Evolutionary conservation across 371 early-diverging fungal genomes (phyloP).

Genomic region (Rhizopus delemar): DNA sequence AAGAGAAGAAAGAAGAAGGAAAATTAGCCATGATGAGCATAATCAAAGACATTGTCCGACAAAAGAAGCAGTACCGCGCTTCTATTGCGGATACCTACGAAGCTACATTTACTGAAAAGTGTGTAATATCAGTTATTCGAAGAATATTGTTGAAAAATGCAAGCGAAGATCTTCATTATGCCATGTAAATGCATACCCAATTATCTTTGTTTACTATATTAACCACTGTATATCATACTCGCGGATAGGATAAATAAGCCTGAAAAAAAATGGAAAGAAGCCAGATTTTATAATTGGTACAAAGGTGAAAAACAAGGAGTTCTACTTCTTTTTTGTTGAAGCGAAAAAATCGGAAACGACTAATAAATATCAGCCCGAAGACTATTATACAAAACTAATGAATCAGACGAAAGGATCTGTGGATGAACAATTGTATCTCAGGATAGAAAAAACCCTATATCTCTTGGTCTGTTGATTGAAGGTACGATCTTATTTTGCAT

Average conservation of each 20-base stretch:
- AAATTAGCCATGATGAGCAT: slow-evolving; percentile 19
- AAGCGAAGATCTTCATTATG: slow-evolving; percentile 13
- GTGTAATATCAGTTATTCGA: slow-evolving; percentile 13
- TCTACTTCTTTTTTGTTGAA: slow-evolving; percentile 15
- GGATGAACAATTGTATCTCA: slow-evolving; percentile 15
- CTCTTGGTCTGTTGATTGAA: slow-evolving; percentile 21
- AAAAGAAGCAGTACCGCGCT: slow-evolving; percentile 6
- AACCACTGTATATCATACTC: slow-evolving; percentile 7
- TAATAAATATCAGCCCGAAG: slow-evolving; percentile 16
- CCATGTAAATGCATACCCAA: slow-evolving; percentile 19
- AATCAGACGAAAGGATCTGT: slow-evolving; percentile 19
- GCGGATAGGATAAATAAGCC: slow-evolving; percentile 16
- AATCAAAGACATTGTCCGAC: slow-evolving; percentile 12
- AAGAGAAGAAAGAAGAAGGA: too few relatives aligned
- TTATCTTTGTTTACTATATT: slow-evolving; percentile 14
- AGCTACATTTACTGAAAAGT: slow-evolving; percentile 12
- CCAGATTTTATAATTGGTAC: slow-evolving; percentile 21
- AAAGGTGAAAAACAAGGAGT: slow-evolving; percentile 7
- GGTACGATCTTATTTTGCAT: slow-evolving; percentile 19
- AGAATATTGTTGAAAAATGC: slow-evolving; percentile 11
- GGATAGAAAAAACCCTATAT: slow-evolving; percentile 16
- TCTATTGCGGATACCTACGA: slow-evolving; percentile 9
- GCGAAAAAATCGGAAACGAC: slow-evolving; percentile 3
- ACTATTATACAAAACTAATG: slow-evolving; percentile 14
- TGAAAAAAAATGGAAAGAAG: slow-evolving; percentile 11